Conservation (phyloP, 768 basidiomycete species). For the Phylloporus rhodoxanthus region DNA sequence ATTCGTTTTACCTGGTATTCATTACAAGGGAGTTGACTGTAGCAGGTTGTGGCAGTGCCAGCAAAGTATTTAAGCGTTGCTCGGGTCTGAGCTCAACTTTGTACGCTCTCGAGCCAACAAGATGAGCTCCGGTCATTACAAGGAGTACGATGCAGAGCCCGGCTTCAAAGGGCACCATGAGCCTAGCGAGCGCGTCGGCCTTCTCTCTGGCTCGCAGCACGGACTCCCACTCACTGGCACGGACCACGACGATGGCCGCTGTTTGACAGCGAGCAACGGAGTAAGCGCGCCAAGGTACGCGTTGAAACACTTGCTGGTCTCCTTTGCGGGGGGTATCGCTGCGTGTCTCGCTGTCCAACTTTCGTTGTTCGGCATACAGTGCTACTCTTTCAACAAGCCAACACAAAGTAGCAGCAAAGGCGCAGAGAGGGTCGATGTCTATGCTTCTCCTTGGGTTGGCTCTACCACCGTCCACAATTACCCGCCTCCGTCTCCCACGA, state of each 20-base stretch:
- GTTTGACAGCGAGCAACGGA: slow-evolving; percentile 11
- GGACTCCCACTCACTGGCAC: slow-evolving; percentile 4
- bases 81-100: background rate
- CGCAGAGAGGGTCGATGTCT: slow-evolving; percentile 23
- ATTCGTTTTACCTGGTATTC: too few relatives aligned
- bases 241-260: slow-evolving; percentile 1
- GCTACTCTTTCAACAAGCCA: slow-evolving; percentile 27
- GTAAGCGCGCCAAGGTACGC: slow-evolving; percentile 12
- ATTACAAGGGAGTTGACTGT: too few relatives aligned
- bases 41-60: background rate
- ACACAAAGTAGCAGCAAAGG: background rate
- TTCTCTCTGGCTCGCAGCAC: slow-evolving; percentile 29
- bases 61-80: background rate
- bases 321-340: slow-evolving; percentile 51
- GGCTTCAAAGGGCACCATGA: slow-evolving; percentile 7
- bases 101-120: background rate
- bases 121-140: slow-evolving; percentile 9
- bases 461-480: slow-evolving; percentile 64
- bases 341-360: slow-evolving; percentile 47
- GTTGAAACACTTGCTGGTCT: slow-evolving; percentile 35
- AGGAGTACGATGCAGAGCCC: slow-evolving; percentile 41
- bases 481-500: slow-evolving; percentile 71
- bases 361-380: slow-evolving; percentile 30
- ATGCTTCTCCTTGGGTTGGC: slow-evolving; percentile 66
- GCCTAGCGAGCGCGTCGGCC: slow-evolving; percentile 31